Evolutionary conservation across 306 rosid species (phyloP), one percentile per base, ranked within the genome.

Genomic region (Erythrophleum fordii): DNA sequence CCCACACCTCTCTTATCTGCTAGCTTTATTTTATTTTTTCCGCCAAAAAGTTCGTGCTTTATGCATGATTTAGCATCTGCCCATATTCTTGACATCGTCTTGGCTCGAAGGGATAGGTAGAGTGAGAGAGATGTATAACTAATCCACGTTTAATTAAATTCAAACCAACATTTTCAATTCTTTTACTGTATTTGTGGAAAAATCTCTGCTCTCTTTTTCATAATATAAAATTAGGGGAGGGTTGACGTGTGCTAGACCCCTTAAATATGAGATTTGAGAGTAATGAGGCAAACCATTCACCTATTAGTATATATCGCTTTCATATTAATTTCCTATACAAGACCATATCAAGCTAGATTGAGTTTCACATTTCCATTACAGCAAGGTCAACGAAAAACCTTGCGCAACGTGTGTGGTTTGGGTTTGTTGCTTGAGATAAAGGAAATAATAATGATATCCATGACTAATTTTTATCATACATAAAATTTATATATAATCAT

Each of bases 81-180:
- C 66, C 16, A 5, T 71, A 64, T 56, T 48, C 79, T 76, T 48
- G 28, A 72, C 71, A 22, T 59, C 69, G 29, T 69, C 49, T 29
- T 11, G 16, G 12, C 62, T 44, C 25, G 37, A 55, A n/a, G 9
- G 25, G 61, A 22, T 58, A 29, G 59, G 37, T 44, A 18, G 62
- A 64, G 16, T 18, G 77, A 69, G 60, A 37, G 76, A 69, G 69
- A 78, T 71, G 76, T 42, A 42, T 37, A 55, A 56, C 76, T 55
- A 78, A 41, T 55, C 67, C 73, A 68, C n/a, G 12, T 42, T 68
- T 41, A 2, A 22, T 41, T 23, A 26, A 8, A 11, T 12, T 34
- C 18, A 11, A 55, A 4, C 64, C 64, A 22, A 56, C 1, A 5
- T 5, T 28, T 37, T 37, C 42, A 12, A 10, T 59, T 59, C 17